Conservation (phyloP, 2,329 filamentous ascomycete species). For the Pestalotiopsis sp. region DNA sequence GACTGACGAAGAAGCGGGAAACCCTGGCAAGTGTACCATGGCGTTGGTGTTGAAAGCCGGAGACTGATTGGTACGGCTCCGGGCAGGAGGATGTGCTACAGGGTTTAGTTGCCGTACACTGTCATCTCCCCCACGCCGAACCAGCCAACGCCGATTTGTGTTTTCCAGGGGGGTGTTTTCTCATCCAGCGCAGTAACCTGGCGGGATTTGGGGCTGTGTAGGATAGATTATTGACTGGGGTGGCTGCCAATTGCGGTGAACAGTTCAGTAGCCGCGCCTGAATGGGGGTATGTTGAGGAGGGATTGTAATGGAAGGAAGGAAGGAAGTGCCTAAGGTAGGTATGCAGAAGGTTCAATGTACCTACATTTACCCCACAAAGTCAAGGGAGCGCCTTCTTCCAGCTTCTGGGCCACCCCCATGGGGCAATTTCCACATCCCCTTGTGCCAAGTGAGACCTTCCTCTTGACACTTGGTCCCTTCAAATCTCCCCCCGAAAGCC, state of each 20-base stretch:
- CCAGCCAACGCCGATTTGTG: background rate
- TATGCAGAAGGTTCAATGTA: background rate
- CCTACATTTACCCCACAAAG: background rate
- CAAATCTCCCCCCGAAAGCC: no score
- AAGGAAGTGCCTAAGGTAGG: no score
- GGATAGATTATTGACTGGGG: background rate
- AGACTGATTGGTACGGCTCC: constrained; percentile 3
- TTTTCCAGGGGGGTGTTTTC: no score
- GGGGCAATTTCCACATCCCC: background rate
- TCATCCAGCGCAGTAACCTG: background rate
- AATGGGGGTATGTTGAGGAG: background rate
- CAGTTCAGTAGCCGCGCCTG: background rate
- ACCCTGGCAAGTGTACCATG: background rate
- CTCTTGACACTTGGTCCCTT: no score
- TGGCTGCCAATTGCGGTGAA: background rate
- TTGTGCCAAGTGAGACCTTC: background rate
- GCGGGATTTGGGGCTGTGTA: background rate
- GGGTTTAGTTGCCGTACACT: background rate
- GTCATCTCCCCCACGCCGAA: constrained; percentile 7
- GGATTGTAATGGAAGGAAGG: background rate
- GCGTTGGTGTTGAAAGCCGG: background rate
- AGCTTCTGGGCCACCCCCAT: background rate
- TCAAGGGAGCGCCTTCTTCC: background rate
- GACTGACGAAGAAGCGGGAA: background rate
- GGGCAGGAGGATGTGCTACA: constrained; percentile 3